These are phyloP conservation scores for Mortierella claussenii DNA, from an alignment of 192 early-diverging fungal species.

Conservation along the genomic window DNA sequence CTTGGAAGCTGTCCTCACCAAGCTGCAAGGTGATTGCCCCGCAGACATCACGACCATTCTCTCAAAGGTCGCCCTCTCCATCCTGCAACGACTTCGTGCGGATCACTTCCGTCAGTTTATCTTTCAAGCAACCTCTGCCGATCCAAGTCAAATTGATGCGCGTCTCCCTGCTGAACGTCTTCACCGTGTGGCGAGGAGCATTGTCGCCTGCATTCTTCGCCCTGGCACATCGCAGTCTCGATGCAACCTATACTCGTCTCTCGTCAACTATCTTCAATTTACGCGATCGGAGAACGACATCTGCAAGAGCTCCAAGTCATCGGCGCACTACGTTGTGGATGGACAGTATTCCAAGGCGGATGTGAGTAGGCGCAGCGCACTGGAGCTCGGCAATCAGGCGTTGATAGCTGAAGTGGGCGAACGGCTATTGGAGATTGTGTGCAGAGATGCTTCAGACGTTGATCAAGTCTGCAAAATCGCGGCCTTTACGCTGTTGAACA, in stretches of 20 bases:
- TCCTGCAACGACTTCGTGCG: slow-evolving; percentile 65
- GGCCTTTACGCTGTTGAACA: slow-evolving; percentile 82
- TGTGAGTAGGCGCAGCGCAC: slow-evolving; percentile 16
- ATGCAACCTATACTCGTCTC: slow-evolving; percentile 82
- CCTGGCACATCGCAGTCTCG: slow-evolving; percentile 68
- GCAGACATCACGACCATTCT: slow-evolving; percentile 62
- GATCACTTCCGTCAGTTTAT: slow-evolving; percentile 66
- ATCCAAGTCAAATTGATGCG: slow-evolving; percentile 59
- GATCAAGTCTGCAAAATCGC: slow-evolving; percentile 86
- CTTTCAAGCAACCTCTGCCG: slow-evolving; percentile 59
- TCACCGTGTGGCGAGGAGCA: slow-evolving; percentile 59
- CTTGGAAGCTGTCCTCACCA: slow-evolving; percentile 71
- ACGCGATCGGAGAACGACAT: slow-evolving; percentile 48
- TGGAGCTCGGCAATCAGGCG: slow-evolving; percentile 60
- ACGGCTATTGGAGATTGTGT: slow-evolving; percentile 75
- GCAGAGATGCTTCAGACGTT: slow-evolving; percentile 86
- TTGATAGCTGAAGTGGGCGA: slow-evolving; percentile 69
- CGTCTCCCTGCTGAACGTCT: slow-evolving; percentile 65
- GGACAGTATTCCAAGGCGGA: not conserved
- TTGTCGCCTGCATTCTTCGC: slow-evolving; percentile 71
- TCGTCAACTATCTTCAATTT: slow-evolving; percentile 79
- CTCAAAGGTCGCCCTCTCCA: slow-evolving; percentile 64
- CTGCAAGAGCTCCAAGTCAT: slow-evolving; percentile 7
- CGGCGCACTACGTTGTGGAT: not conserved
- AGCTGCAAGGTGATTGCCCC: slow-evolving; percentile 58